phyloP scores from a whole-genome alignment of 345 rosid species.

The Lepidium didymum region DNA sequence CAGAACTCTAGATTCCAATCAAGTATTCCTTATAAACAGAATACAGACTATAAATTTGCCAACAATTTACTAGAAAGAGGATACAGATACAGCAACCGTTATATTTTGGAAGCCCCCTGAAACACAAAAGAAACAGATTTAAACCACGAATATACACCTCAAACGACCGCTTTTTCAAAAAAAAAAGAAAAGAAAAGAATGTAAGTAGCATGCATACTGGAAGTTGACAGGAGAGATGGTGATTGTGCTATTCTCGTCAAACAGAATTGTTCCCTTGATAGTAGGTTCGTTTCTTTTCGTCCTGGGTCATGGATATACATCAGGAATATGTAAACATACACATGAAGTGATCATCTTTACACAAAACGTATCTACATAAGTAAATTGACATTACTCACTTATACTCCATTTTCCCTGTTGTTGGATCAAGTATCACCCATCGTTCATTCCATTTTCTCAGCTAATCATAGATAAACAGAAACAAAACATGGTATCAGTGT shows the following conservation, averaged over 20 bases:
- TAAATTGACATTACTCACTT: constrained; percentile 43
- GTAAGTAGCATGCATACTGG: constrained; percentile 49
- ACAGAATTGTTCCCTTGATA: constrained; percentile 70
- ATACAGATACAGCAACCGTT: constrained; percentile 98
- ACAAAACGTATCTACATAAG: neutral
- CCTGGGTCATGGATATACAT: constrained; percentile 34
- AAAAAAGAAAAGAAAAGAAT: neutral
- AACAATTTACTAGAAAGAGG: constrained; percentile 28
- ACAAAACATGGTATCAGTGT: neutral
- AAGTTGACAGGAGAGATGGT: constrained; percentile 87
- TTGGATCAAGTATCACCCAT: constrained; percentile 96
- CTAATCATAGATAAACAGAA: constrained; percentile 32
- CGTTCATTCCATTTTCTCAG: constrained; percentile 97
- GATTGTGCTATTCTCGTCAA: constrained; percentile 89
- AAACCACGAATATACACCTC: neutral
- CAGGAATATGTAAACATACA: neutral
- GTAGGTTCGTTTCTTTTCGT: constrained; percentile 81
- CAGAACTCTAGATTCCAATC: neutral
- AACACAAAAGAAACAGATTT: constrained; percentile 21
- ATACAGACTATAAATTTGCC: neutral
- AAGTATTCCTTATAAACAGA: neutral
- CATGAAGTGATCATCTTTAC: neutral
- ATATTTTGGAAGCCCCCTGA: constrained; percentile 91
- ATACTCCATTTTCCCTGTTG: constrained; percentile 94
- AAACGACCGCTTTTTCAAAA: neutral